Percentiles rank a stretch among this genome's conserved stretches.
Evolutionary conservation across 345 rosid genomes (phyloP).

Genomic region (thale cress (Arabidopsis thaliana)): DNA sequence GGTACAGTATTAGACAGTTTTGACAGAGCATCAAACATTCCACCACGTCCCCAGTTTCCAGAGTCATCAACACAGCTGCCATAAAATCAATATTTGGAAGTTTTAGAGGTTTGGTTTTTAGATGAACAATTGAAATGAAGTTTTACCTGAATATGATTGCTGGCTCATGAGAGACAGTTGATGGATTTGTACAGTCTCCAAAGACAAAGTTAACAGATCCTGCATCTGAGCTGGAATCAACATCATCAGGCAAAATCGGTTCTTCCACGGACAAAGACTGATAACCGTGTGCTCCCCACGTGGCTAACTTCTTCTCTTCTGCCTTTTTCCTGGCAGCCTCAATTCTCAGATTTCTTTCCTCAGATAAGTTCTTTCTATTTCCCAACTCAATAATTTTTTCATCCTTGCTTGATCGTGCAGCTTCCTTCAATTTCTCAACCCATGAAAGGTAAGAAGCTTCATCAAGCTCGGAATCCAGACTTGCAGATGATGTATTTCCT

Average conservation of each 20-base stretch:
- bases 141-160: conserved; percentile 77
- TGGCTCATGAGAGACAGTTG: conserved; percentile 65
- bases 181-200: conserved; percentile 86
- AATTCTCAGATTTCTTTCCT: conserved; percentile 54
- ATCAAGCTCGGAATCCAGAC: conserved; percentile 64
- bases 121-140: not conserved
- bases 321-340: conserved; percentile 74
- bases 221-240: conserved; percentile 55
- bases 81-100: conserved; percentile 17
- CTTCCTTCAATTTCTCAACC: conserved; percentile 76
- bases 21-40: conserved; percentile 77
- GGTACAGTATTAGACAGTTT: conserved; percentile 60
- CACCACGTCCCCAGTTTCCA: conserved; percentile 93
- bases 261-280: conserved; percentile 68
- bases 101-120: not conserved
- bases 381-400: conserved; percentile 44
- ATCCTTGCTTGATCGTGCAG: conserved; percentile 53
- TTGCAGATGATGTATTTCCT: conserved; percentile 44
- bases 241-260: conserved; percentile 49
- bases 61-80: conserved; percentile 85
- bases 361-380: conserved; percentile 51
- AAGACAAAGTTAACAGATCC: conserved; percentile 75
- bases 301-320: conserved; percentile 69
- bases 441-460: conserved; percentile 86
- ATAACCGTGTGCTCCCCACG: conserved; percentile 82